Base-by-base conservation (phyloP, 2,329 filamentous ascomycete genomes). In the Beauveria pseudobassiana region DNA sequence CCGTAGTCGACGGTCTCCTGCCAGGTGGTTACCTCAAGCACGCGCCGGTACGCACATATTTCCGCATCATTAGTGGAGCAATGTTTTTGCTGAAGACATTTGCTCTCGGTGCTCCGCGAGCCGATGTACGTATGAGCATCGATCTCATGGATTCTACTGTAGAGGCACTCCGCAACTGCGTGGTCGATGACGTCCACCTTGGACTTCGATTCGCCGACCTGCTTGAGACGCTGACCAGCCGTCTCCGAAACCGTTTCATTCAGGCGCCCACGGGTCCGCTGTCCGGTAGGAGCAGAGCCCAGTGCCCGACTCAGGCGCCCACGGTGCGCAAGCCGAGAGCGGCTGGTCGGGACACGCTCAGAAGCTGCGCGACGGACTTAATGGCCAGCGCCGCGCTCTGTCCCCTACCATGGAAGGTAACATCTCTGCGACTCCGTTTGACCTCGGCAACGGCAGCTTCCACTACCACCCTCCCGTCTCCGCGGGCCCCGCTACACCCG, bases 71-170 rank as follows among this genome's bases (percentile, higher is more conserved):
- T 65, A 90, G 87, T 62, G 90, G 90, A 4, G 89, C 89, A 64
- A 93, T 93, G 84, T 93, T 95, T 69, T 74, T 95, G 20, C 82
- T 95, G 55, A 95, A 89, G 76, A 93, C 90, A 0, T 93, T 95
- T 73, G 89, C 90, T 0, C 80, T 95, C 1, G 90, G 90, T 20
- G 90, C 90, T 1, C 87, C 88, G 1, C 88, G 90, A 67, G 87
- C 87, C 61, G 90, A 95, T 66, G 88, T 93, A 28, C 86, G 88
- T 68, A 80, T 89, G 52, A 90, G 87, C 65, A 87, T 95, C 34
- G 82, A 82, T 7, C 78, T 95, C 30, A 88, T 95, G 78, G 88
- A 92, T 69, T 79, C 83, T 34, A 90, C 88, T 0, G 88, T 93
- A 0, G 81, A 87, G 65, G 89, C 88, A 1, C 80, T 95, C 42